Percentiles rank a stretch among this genome's conserved stretches.
Conservation (phyloP, 192 early-diverging fungal species). For the Coemansia sp. region DNA sequence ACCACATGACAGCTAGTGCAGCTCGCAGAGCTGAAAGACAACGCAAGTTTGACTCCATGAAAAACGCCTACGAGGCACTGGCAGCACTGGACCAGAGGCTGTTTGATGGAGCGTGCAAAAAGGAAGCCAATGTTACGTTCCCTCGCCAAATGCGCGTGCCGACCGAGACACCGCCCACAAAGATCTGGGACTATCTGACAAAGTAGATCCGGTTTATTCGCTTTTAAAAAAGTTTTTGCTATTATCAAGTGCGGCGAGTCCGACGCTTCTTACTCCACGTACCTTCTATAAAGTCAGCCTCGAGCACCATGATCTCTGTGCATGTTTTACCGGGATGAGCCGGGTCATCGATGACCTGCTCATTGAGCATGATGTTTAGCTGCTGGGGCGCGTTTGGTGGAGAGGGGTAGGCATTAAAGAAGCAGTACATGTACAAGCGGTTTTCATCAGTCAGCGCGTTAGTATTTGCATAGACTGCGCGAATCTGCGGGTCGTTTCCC, state of each 20-base stretch:
- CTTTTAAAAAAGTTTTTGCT: not conserved
- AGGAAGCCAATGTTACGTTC: slow-evolving; percentile 60
- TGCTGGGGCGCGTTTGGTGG: slow-evolving; percentile 14
- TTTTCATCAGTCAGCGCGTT: slow-evolving; percentile 30
- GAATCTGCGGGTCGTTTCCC: slow-evolving; percentile 20
- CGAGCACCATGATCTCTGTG: slow-evolving; percentile 28
- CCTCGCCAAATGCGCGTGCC: slow-evolving; percentile 72
- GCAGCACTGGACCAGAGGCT: slow-evolving; percentile 59
- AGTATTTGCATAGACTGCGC: slow-evolving; percentile 31
- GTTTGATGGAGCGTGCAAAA: slow-evolving; percentile 63
- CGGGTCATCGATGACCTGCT: slow-evolving; percentile 23
- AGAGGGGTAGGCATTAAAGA: slow-evolving; percentile 27
- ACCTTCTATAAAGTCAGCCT: slow-evolving; percentile 14
- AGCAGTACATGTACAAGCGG: slow-evolving; percentile 46
- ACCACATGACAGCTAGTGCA: slow-evolving; percentile 54
- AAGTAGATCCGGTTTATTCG: not conserved
- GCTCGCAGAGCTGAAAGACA: slow-evolving; percentile 48
- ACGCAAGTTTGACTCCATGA: slow-evolving; percentile 63
- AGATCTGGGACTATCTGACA: slow-evolving; percentile 65
- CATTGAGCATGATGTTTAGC: slow-evolving; percentile 33
- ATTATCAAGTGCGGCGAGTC: slow-evolving; percentile 4
- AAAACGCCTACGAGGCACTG: slow-evolving; percentile 63
- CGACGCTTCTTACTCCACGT: slow-evolving; percentile 38
- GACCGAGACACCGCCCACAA: slow-evolving; percentile 68
- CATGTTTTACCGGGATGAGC: slow-evolving; percentile 14